A percentile compares a stretch with the other conserved stretches of the same genome.
Conservation (phyloP, 2,329 filamentous ascomycete genomes). For the Colletotrichum kahawae region DNA sequence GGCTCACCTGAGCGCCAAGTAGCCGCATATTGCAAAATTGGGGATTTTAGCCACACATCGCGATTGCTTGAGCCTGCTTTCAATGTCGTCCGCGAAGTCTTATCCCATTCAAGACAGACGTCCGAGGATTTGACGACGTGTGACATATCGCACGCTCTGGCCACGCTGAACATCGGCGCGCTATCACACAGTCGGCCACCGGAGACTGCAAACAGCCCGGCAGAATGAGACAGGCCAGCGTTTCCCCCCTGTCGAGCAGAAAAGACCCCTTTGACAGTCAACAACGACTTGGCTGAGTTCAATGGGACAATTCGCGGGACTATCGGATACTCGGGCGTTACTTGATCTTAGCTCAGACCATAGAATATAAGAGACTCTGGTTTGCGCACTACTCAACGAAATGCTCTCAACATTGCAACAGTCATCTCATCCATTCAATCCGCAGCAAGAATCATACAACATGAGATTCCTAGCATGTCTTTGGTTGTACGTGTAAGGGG, state of each 20-base stretch:
- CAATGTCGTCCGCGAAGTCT: neutral
- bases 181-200: neutral
- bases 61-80: neutral
- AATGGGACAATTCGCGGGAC: accelerated
- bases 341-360: neutral
- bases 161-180: accelerated
- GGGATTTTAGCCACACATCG: neutral
- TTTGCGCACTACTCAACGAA: neutral
- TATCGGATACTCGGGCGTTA: neutral
- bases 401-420: neutral
- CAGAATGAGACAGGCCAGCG: neutral
- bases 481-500: too few species aligned
- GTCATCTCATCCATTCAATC: neutral
- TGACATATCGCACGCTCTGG: neutral
- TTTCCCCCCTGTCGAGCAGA: neutral
- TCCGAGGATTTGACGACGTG: neutral
- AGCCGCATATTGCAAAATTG: neutral
- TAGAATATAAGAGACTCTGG: neutral
- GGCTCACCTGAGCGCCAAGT: neutral
- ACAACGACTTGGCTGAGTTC: neutral
- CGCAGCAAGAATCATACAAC: neutral
- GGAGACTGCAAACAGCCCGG: neutral
- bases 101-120: neutral
- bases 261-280: neutral
- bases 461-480: neutral